phyloP scores from a whole-genome alignment of 2,329 filamentous ascomycete species.

The Beauveria sp. region DNA sequence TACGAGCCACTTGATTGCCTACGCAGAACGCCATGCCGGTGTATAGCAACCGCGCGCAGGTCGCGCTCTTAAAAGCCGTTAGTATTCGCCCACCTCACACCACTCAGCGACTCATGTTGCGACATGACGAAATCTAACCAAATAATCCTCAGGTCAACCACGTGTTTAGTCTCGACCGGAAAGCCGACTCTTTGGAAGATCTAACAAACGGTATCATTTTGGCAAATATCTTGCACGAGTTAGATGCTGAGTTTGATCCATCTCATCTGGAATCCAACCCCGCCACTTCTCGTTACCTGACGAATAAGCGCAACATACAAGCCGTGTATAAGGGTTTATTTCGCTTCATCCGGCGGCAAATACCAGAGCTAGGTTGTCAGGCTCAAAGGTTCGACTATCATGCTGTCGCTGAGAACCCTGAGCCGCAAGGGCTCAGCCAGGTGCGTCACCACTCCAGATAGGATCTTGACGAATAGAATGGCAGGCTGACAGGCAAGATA shows the following conservation, averaged over 20 bases:
- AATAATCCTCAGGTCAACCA: conserved; percentile 23
- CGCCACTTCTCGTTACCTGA: conserved; percentile 35
- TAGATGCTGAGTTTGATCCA: conserved; percentile 50
- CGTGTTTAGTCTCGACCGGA: conserved; percentile 37
- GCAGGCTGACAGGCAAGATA: conserved; percentile 23
- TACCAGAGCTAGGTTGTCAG: conserved; percentile 43
- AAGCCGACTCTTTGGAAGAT: conserved; percentile 42
- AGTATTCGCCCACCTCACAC: conserved; percentile 14
- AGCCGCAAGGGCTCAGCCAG: conserved; percentile 46
- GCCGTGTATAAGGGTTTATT: conserved; percentile 47
- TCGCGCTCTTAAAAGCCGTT: conserved; percentile 51
- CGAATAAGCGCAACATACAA: conserved; percentile 45
- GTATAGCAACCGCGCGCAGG: conserved; percentile 38
- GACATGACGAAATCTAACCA: not conserved
- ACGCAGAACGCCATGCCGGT: conserved; percentile 25
- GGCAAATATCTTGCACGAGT: conserved; percentile 48
- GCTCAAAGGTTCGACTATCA: conserved; percentile 49
- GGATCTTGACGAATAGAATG: not conserved
- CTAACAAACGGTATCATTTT: conserved; percentile 47
- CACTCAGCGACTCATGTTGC: not conserved
- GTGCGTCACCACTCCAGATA: conserved; percentile 19
- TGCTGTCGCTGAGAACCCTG: conserved; percentile 49
- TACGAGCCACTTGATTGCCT: not conserved
- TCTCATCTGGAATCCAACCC: conserved; percentile 42
- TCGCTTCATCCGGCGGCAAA: conserved; percentile 47